Base-by-base conservation (phyloP, 257 asterid genomes). In the Mentha longifolia region DNA sequence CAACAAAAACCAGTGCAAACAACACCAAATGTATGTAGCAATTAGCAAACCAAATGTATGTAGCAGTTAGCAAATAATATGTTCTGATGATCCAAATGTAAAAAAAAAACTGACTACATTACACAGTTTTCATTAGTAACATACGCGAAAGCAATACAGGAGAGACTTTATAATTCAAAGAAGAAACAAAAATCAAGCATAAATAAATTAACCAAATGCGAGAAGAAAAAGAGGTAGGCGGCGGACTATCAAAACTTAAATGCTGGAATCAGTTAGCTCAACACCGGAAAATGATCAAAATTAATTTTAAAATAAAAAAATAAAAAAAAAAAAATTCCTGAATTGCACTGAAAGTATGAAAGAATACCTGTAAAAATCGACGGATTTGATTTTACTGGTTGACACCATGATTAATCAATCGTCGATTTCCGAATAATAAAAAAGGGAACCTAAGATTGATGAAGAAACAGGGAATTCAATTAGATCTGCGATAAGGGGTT, bases 301-400 rank as follows among this genome's bases (percentile, higher is more conserved):
- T 42, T 12, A 10, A 17, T 22, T 10, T 4, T 19, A 28, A 51
- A 20, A 31, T 49, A 9, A 14, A 22, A 7, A 46, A 11, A 43
- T 12, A 14, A 22, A 7, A 46, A 11, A 43, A 57, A 45, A 61
- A 58, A 25, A n/a, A n/a, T n/a, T 39, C 20, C 47, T 49, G 54
- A 74, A 31, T 39, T 52, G 58, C 69, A 74, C 19, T 11, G 50
- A 54, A 10, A 15, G 17, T 5, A 2, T 16, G 28, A 35, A 7
- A 2, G 52, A 61, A 46, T 12, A 80, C 88, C 88, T 75, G 84
- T 80, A 84, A 54, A 84, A 84, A 76, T 84, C 88, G 45, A 84
- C 81, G 46, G 88, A 84, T 80, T 84, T 84, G 76, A 81, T 78
- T 67, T 80, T 84, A 61, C 67, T 73, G 15, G 85, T 70, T 12